Percentiles rank a stretch among this genome's conserved stretches.
Conservation (phyloP, 805 yeast genomes). For the Metschnikowia cubensis region DNA sequence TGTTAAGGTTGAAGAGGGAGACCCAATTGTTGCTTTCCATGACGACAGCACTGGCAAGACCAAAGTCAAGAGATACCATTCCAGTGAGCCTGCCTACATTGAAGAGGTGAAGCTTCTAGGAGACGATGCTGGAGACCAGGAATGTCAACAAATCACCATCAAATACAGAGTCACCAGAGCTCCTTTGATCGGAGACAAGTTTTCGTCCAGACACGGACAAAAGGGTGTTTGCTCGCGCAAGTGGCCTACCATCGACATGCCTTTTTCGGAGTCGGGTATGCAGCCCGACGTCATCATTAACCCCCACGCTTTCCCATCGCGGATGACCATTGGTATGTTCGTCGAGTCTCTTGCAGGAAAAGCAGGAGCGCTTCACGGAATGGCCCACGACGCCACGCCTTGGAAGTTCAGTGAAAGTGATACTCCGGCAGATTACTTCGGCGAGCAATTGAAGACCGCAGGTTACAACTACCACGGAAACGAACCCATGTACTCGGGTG, state of each 20-base stretch:
- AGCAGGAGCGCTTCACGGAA: constrained; percentile 96
- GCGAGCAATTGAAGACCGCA: constrained; percentile 80
- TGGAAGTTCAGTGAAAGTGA: constrained; percentile 89
- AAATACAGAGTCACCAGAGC: constrained; percentile 88
- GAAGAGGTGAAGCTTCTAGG: constrained; percentile 93
- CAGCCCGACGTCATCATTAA: constrained; percentile 97
- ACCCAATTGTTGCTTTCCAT: constrained; percentile 87
- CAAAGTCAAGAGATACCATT: constrained; percentile 87
- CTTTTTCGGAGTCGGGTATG: constrained; percentile 92
- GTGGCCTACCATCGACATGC: constrained; percentile 97
- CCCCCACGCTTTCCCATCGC: constrained; percentile 99
- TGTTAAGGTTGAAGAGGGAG: constrained; percentile 85
- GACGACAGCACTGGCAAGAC: constrained; percentile 92
- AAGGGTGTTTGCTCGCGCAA: constrained; percentile 98
- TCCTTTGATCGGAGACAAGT: constrained; percentile 96
- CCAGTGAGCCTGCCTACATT: constrained; percentile 89
- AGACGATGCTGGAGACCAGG: constrained; percentile 70
- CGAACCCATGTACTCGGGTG: constrained; percentile 98
- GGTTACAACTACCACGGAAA: constrained; percentile 98
- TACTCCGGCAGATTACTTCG: constrained; percentile 96
- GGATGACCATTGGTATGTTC: constrained; percentile 99
- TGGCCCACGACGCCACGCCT: constrained; percentile 96
- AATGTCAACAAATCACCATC: constrained; percentile 80
- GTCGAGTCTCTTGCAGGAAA: constrained; percentile 98
- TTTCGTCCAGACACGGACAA: constrained; percentile 96